A percentile compares a stretch with the other conserved stretches of the same genome.
Evolutionary conservation across 768 basidiomycete species (phyloP).

Genomic region (Rhodotorula paludigena): DNA sequence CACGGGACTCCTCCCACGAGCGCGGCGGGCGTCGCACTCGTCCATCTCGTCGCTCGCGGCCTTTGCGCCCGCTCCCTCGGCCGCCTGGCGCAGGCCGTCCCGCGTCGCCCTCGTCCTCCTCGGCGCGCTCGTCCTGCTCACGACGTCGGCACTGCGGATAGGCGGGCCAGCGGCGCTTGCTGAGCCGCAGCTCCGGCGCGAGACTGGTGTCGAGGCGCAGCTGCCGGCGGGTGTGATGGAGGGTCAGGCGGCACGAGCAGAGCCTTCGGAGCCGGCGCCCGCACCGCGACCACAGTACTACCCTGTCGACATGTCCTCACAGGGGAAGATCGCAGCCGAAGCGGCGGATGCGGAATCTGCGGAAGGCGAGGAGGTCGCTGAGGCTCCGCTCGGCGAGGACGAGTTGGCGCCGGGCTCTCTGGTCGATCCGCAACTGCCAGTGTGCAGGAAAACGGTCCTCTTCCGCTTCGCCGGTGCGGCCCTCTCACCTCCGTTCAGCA

Average conservation of each 20-base stretch:
- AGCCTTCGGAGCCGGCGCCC: not conserved
- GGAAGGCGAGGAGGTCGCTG: not conserved
- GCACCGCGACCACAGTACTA: too few relatives aligned
- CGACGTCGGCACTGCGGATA: not conserved
- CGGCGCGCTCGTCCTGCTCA: not conserved
- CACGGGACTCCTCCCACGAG: not conserved
- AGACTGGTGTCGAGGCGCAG: not conserved
- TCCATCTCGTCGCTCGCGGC: not conserved
- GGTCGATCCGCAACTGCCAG: not conserved
- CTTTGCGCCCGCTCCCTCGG: not conserved
- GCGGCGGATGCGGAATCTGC: not conserved
- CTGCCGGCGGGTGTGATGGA: too few relatives aligned
- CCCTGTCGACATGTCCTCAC: too few relatives aligned
- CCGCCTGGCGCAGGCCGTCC: not conserved
- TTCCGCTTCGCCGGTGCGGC: constrained; percentile 30
- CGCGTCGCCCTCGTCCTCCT: not conserved
- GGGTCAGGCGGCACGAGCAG: not conserved
- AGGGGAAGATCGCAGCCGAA: not conserved
- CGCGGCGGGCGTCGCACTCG: not conserved
- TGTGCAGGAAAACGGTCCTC: constrained; percentile 19
- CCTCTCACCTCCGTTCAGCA: not conserved
- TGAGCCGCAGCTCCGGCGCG: not conserved
- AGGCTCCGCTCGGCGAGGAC: not conserved
- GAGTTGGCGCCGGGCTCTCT: too few relatives aligned
- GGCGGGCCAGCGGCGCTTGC: not conserved